Percentiles rank a stretch among this genome's conserved stretches.
phyloP scores from a whole-genome alignment of 331 rosid species.

The Quercus phellos region DNA sequence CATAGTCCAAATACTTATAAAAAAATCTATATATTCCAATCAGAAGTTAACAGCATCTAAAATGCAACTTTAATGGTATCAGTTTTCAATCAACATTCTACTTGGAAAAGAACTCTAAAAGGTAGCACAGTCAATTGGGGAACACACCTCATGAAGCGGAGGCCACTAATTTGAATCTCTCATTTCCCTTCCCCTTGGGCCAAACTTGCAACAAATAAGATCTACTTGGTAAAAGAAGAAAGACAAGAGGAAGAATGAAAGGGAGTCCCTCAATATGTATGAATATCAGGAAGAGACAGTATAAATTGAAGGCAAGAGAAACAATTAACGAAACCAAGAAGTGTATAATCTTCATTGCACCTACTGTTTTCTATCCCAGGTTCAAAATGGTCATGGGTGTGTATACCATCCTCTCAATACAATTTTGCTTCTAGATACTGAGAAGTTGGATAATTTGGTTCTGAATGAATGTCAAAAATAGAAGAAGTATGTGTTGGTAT shows the following conservation, averaged over 20 bases:
- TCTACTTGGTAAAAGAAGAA: not conserved
- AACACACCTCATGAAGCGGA: too few relatives aligned
- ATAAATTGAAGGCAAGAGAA: too few relatives aligned
- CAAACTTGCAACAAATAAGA: too few relatives aligned
- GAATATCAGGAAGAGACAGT: too few relatives aligned
- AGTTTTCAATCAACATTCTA: not conserved
- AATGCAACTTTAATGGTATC: not conserved
- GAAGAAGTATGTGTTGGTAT: too few relatives aligned
- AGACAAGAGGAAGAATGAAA: not conserved
- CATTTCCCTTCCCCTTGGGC: too few relatives aligned
- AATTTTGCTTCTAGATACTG: not conserved
- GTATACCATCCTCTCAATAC: not conserved
- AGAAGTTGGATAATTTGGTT: not conserved
- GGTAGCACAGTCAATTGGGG: too few relatives aligned
- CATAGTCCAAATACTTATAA: not conserved
- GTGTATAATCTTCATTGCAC: not conserved
- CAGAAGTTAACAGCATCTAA: not conserved
- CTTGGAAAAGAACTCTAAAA: not conserved
- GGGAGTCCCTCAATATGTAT: too few relatives aligned
- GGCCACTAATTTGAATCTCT: too few relatives aligned
- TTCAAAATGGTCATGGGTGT: not conserved
- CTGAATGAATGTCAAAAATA: not conserved
- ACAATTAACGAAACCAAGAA: too few relatives aligned
- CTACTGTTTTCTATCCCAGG: not conserved
- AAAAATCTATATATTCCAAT: not conserved